A percentile compares a stretch with the other conserved stretches of the same genome.
Conservation (phyloP, 345 rosid species). For the Aegle marmelos region DNA sequence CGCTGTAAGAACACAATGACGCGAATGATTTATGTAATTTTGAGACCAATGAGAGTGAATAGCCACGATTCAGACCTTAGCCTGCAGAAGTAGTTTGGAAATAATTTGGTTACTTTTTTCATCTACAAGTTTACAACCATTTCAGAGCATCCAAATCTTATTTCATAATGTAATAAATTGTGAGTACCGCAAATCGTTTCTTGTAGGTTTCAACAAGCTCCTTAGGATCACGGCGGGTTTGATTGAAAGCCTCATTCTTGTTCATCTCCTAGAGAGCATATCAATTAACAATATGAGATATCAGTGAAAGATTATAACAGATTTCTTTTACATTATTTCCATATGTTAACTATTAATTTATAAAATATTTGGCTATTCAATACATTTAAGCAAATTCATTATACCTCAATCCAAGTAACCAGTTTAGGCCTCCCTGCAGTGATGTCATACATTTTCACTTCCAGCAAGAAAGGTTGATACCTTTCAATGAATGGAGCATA, state of each 20-base stretch:
- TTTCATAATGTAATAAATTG: background rate
- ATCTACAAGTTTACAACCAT: background rate
- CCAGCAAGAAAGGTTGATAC: constrained; percentile 40
- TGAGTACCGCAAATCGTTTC: constrained; percentile 43
- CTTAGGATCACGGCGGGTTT: constrained; percentile 59
- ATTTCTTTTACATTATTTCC: background rate
- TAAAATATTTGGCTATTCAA: background rate
- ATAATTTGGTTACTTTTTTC: background rate
- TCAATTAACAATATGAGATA: background rate
- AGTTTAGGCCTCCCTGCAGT: constrained; percentile 70
- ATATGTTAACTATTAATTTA: background rate
- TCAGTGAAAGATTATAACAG: background rate
- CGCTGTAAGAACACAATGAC: background rate
- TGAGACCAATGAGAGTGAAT: background rate
- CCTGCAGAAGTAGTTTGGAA: constrained; percentile 17
- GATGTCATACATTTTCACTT: constrained; percentile 54
- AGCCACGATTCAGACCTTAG: constrained; percentile 13
- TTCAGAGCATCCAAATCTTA: background rate
- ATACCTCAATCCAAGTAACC: constrained; percentile 76
- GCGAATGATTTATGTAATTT: background rate
- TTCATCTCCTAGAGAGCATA: constrained; percentile 50
- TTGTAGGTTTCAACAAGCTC: constrained; percentile 55
- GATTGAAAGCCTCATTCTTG: constrained; percentile 65
- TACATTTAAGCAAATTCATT: background rate
- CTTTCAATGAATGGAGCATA: constrained; percentile 78